phyloP scores from a whole-genome alignment of 2,329 filamentous ascomycete species.

The Fusarium mangiferae region DNA sequence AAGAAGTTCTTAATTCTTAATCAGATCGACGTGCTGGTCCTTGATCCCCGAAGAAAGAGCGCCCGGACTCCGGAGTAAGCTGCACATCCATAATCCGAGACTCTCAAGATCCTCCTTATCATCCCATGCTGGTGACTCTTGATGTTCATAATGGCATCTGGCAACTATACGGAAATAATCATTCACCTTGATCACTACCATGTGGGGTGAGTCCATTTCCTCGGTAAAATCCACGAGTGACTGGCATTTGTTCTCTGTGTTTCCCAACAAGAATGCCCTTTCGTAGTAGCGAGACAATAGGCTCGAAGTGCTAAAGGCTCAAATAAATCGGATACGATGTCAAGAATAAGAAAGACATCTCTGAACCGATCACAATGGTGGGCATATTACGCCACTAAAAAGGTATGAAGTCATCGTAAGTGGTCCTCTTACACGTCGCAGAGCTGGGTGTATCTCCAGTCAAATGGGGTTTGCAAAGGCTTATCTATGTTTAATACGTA shows the following conservation, averaged over 20 bases:
- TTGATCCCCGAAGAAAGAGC: fast-evolving
- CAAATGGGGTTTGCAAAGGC: background rate
- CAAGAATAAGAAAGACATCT: background rate
- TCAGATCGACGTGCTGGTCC: fast-evolving
- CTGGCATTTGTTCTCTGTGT: too few relatives aligned
- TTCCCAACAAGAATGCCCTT: too few relatives aligned
- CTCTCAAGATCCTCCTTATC: background rate
- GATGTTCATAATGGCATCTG: too few relatives aligned
- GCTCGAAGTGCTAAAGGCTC: fast-evolving
- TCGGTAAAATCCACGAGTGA: fast-evolving
- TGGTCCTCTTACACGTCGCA: background rate
- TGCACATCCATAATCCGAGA: background rate
- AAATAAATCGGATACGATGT: fast-evolving
- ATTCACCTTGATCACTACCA: fast-evolving
- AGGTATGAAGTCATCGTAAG: background rate
- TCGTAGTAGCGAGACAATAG: background rate
- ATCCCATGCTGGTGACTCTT: background rate
- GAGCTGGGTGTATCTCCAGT: background rate
- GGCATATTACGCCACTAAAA: background rate
- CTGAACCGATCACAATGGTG: fast-evolving
- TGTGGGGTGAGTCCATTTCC: background rate
- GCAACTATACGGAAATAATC: background rate
- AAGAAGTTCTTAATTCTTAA: fast-evolving
- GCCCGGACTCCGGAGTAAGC: fast-evolving
- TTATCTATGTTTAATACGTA: fast-evolving